Base-by-base conservation (phyloP, 2,329 filamentous ascomycete species). In the Phaeophleospora eucalypticola region DNA sequence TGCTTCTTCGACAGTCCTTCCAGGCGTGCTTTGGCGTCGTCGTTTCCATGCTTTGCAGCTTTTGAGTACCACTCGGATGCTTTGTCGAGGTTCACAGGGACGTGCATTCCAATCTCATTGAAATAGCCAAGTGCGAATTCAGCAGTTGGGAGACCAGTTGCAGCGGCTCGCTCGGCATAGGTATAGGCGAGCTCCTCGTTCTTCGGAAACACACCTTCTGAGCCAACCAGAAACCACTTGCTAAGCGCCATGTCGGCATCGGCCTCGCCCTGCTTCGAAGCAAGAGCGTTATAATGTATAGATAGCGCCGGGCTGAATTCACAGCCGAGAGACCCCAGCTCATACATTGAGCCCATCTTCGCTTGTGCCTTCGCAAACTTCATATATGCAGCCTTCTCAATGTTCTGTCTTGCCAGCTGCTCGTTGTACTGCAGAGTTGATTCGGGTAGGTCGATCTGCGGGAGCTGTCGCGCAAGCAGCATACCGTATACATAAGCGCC, bases 51-150 rank as follows among this genome's bases (percentile, higher is more conserved):
- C 24, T 87, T 84, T 21, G 89, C 86, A 6, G 93, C 91, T 61
- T 89, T 83, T 56, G 86, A 81, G 65, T 98, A 98, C 93, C 93
- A 98, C 54, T 77, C 82, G 53, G 86, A 78, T 1, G 93, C 91
- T 65, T 93, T 87, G 41, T 82, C 79, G 35, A 96, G 71, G 64
- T 91, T 87, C 55, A 88, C 86, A n/a, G 82, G 80, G 18, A 94
- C 86, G 63, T 89, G 84, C 64, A 98, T 95, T 57, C 93, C 93
- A 58, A 98, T 94, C 67, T 98, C 93, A 65, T 93, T 82, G 71
- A 97, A 98, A 69, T 98, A 98, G 9, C 91, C 91, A 75, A 98
- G 81, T 19, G 93, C 93, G 63, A 98, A 98, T 67, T 97, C 89
- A 40, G 90, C 93, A 0, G 90, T 97, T 0, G 89, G 78, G 40